A percentile compares a stretch with the other conserved stretches of the same genome.
These are phyloP conservation scores for Zygosaccharomyces bisporus DNA, from an alignment of 805 yeast genomes.

Conservation along the genomic window DNA sequence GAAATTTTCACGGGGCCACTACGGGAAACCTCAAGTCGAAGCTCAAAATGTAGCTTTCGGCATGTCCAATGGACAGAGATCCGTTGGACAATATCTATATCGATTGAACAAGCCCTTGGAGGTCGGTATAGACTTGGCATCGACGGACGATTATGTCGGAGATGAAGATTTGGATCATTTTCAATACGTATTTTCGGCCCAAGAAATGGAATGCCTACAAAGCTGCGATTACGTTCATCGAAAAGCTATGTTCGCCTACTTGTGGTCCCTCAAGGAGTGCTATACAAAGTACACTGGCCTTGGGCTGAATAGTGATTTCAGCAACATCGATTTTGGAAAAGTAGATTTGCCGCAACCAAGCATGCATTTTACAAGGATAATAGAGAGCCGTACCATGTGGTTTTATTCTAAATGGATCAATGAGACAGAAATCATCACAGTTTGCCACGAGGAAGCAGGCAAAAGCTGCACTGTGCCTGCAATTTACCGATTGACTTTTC, in stretches of 20 bases:
- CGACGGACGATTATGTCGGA: constrained; percentile 29
- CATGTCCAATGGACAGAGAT: constrained; percentile 54
- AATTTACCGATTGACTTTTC: background rate
- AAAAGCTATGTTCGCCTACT: constrained; percentile 45
- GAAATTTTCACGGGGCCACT: constrained; percentile 35
- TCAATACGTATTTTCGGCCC: constrained; percentile 40
- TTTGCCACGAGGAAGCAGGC: constrained; percentile 12
- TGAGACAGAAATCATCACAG: constrained; percentile 18
- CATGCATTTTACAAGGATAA: constrained; percentile 2
- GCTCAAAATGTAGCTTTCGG: constrained; percentile 44
- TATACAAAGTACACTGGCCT: constrained; percentile 63
- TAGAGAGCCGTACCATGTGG: constrained; percentile 13
- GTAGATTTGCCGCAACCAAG: constrained; percentile 7
- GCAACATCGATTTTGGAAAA: constrained; percentile 30
- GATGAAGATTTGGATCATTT: constrained; percentile 37
- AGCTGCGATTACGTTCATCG: constrained; percentile 13
- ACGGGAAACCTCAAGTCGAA: constrained; percentile 55
- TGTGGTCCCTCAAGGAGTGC: constrained; percentile 81
- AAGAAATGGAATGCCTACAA: constrained; percentile 38
- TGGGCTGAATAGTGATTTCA: constrained; percentile 46
- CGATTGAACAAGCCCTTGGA: constrained; percentile 31
- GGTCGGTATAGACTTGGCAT: constrained; percentile 49
- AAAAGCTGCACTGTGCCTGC: background rate
- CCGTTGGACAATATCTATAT: constrained; percentile 42
- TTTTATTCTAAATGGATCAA: constrained; percentile 28